Evolutionary conservation across 2,329 filamentous ascomycete species (phyloP).

Genomic region (Microdochium paspali): DNA sequence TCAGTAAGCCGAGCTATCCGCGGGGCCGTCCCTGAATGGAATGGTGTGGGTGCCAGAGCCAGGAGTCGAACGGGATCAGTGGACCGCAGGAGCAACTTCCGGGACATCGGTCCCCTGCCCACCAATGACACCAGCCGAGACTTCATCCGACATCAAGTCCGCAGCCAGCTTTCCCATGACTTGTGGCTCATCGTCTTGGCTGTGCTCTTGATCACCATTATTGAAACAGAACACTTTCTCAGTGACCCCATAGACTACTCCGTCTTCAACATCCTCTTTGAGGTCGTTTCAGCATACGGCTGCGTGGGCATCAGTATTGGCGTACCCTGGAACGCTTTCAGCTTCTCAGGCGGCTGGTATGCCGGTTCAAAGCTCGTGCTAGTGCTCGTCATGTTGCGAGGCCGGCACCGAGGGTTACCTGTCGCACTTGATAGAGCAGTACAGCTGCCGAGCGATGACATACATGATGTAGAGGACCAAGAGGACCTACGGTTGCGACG

Average conservation of each 20-base stretch:
- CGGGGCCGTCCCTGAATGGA: constrained; percentile 13
- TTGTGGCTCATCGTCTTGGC: constrained; percentile 55
- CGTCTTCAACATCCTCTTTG: constrained; percentile 41
- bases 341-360: constrained; percentile 45
- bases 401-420: constrained; percentile 43
- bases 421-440: constrained; percentile 46
- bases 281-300: constrained; percentile 47
- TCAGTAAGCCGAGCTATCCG: constrained; percentile 11
- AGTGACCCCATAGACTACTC: constrained; percentile 41
- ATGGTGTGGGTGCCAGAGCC: constrained; percentile 14
- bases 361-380: constrained; percentile 45
- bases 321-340: constrained; percentile 39
- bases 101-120: constrained; percentile 1
- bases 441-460: constrained; percentile 19
- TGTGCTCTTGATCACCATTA: constrained; percentile 48
- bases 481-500: background rate
- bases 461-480: background rate
- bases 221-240: constrained; percentile 45
- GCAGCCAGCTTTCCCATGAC: constrained; percentile 53
- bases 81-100: background rate
- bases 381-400: constrained; percentile 45
- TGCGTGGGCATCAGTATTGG: constrained; percentile 50
- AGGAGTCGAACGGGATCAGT: background rate
- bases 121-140: constrained; percentile 30
- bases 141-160: constrained; percentile 45